Percentiles rank a stretch among this genome's conserved stretches.
These are phyloP conservation scores for Daedaleopsis sinensis DNA, from an alignment of 768 basidiomycete species.

Conservation along the genomic window DNA sequence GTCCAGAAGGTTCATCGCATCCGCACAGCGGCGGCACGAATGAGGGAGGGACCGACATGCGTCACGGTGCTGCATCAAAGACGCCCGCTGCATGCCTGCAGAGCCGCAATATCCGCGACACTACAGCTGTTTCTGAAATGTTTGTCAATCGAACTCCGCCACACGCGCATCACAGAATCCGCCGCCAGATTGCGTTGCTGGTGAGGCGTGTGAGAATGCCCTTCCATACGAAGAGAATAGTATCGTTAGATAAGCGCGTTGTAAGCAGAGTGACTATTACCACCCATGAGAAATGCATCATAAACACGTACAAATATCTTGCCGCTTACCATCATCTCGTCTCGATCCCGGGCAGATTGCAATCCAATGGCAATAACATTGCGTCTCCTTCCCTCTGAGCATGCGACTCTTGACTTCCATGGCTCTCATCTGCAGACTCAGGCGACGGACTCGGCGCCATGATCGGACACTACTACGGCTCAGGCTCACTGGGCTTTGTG, in stretches of 20 bases:
- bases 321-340: not conserved
- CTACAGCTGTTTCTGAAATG: too few species aligned
- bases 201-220: not conserved
- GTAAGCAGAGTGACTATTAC: not conserved
- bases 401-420: not conserved
- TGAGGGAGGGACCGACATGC: too few species aligned
- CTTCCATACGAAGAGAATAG: not conserved
- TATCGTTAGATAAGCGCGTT: not conserved
- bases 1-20: too few species aligned
- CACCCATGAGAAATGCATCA: not conserved
- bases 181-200: not conserved
- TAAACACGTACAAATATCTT: not conserved
- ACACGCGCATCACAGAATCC: not conserved
- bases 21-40: too few species aligned
- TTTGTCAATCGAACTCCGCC: too few species aligned
- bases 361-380: not conserved
- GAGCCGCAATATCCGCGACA: too few species aligned
- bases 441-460: too few species aligned
- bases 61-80: too few species aligned
- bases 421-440: not conserved
- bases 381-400: not conserved
- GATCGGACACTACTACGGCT: too few species aligned
- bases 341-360: not conserved
- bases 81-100: too few species aligned
- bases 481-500: too few species aligned